Conservation (phyloP, 225 moss, liverwort and hornwort species). For the Pseudoscleropodium purum region DNA sequence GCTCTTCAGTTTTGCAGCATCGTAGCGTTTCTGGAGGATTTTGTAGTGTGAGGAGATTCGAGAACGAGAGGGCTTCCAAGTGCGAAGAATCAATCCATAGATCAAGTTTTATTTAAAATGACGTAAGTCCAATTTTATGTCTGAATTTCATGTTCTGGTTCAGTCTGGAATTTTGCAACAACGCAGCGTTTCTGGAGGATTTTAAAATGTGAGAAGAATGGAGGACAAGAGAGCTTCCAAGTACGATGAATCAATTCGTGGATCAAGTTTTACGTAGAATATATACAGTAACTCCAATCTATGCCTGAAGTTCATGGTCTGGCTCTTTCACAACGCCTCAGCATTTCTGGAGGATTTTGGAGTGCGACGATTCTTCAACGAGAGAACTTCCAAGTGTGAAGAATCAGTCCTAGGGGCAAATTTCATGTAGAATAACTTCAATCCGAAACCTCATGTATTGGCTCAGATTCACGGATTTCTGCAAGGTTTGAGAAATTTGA, state of each 20-base stretch:
- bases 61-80: neutral
- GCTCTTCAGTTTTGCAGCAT: neutral
- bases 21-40: neutral
- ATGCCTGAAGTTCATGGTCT: neutral
- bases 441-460: neutral
- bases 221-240: neutral
- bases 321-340: neutral
- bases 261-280: neutral
- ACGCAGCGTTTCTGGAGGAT: neutral
- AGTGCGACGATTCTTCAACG: neutral
- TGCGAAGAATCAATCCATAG: neutral
- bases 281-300: neutral
- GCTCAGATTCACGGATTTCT: neutral
- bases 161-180: neutral
- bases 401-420: neutral
- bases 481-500: neutral
- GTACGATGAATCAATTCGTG: neutral
- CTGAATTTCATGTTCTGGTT: neutral
- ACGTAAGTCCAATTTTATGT: neutral
- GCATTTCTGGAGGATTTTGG: neutral
- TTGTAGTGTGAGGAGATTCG: neutral
- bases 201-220: neutral
- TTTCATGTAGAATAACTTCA: neutral
- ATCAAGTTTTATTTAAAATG: neutral
- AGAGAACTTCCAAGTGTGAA: neutral